Conservation (phyloP, 1,139 yeast genomes). For the Geotrichum reessii region DNA sequence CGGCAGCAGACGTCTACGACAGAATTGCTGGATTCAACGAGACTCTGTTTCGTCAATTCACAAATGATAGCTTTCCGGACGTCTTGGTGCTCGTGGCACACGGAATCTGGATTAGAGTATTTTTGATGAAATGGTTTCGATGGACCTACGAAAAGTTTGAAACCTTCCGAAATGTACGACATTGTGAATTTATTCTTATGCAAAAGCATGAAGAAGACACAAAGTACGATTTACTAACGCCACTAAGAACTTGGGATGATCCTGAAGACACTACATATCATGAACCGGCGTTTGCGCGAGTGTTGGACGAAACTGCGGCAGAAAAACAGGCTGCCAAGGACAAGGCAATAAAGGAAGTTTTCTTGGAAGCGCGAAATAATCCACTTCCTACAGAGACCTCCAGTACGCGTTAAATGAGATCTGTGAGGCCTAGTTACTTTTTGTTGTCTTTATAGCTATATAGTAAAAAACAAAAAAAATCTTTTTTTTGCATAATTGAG, state of each 20-base stretch:
- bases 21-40: constrained; percentile 86
- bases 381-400: constrained; percentile 3
- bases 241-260: constrained; percentile 37
- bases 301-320: constrained; percentile 15
- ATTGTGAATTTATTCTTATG: constrained; percentile 78
- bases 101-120: constrained; percentile 91
- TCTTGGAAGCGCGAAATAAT: constrained; percentile 9
- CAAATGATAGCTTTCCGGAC: constrained; percentile 57
- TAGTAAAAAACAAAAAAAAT: too few relatives aligned
- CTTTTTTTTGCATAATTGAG: neutral
- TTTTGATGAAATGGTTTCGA: constrained; percentile 84
- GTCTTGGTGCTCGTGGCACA: constrained; percentile 82
- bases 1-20: constrained; percentile 93
- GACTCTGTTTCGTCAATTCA: constrained; percentile 74
- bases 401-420: neutral
- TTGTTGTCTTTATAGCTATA: neutral
- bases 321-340: constrained; percentile 17
- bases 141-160: constrained; percentile 92
- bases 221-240: constrained; percentile 31
- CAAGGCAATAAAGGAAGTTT: constrained; percentile 15
- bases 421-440: neutral
- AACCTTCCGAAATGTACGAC: constrained; percentile 71
- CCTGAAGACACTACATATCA: constrained; percentile 20
- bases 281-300: constrained; percentile 13
- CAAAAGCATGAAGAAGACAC: constrained; percentile 41